A percentile compares a stretch with the other conserved stretches of the same genome.
phyloP scores from a whole-genome alignment of 2,329 filamentous ascomycete genomes.

The Cordyceps javanica region DNA sequence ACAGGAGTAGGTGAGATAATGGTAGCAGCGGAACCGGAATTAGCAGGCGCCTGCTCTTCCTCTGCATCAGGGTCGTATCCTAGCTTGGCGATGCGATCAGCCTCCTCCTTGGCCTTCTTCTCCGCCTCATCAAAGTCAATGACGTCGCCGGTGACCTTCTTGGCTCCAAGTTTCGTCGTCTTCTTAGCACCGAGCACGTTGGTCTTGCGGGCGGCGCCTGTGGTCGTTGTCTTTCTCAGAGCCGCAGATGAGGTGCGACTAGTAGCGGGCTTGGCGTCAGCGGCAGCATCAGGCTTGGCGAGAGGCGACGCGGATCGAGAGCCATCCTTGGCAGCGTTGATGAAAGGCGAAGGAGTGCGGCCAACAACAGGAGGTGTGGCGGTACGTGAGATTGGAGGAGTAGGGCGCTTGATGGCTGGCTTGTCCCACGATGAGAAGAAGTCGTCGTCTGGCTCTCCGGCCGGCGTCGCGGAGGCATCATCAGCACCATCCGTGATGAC shows the following conservation, averaged over 20 bases:
- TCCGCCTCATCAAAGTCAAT: slow-evolving; percentile 98
- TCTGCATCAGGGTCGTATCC: slow-evolving; percentile 94
- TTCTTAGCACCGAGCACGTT: slow-evolving; percentile 86
- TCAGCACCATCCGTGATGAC: slow-evolving; percentile 70
- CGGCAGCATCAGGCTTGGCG: slow-evolving; percentile 45
- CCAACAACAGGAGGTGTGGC: slow-evolving; percentile 76
- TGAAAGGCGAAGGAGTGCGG: slow-evolving; percentile 83
- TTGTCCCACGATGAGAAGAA: slow-evolving; percentile 99
- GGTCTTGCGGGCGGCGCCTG: slow-evolving; percentile 65
- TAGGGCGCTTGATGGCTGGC: slow-evolving; percentile 91
- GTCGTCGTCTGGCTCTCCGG: slow-evolving; percentile 81
- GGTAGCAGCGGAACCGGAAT: slow-evolving; percentile 49
- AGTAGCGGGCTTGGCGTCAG: slow-evolving; percentile 52
- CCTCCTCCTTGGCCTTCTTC: slow-evolving; percentile 94
- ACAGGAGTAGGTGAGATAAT: slow-evolving; percentile 71
- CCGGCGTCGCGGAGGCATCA: slow-evolving; percentile 68
- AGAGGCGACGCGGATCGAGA: slow-evolving; percentile 82
- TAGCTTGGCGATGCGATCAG: slow-evolving; percentile 88
- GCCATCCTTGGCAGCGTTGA: slow-evolving; percentile 68
- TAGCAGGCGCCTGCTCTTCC: slow-evolving; percentile 43
- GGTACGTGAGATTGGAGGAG: slow-evolving; percentile 85
- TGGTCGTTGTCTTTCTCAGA: slow-evolving; percentile 67
- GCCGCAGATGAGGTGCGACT: slow-evolving; percentile 72
- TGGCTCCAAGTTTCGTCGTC: slow-evolving; percentile 75
- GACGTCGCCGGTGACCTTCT: slow-evolving; percentile 74